Conservation (phyloP, 768 basidiomycete species). For the Kockovaella imperatae region DNA sequence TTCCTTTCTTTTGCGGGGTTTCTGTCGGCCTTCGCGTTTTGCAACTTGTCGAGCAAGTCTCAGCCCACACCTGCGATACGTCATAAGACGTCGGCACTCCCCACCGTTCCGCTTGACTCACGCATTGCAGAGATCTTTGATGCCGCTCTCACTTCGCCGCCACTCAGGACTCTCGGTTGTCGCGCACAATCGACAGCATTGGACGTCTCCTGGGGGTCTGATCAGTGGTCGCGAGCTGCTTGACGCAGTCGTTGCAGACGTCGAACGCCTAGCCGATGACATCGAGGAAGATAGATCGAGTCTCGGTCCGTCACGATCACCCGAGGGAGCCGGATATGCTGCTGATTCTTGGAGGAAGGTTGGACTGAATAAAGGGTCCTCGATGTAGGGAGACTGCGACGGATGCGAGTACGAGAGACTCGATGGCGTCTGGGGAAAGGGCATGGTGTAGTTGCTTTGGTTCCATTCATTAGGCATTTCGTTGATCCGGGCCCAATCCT, state of each 20-base stretch:
- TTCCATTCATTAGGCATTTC: neutral
- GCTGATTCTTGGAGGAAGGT: neutral
- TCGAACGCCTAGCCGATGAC: neutral
- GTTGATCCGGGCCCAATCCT: neutral
- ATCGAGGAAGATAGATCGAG: neutral
- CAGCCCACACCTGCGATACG: constrained; percentile 34
- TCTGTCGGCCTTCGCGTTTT: constrained; percentile 41
- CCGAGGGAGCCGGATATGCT: neutral
- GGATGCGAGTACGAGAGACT: neutral
- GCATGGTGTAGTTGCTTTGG: neutral
- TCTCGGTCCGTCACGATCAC: neutral
- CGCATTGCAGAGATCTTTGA: constrained; percentile 45
- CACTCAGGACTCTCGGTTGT: constrained; percentile 39
- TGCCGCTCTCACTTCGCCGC: constrained; percentile 38
- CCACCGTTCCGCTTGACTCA: constrained; percentile 16
- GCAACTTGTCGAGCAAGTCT: constrained; percentile 39
- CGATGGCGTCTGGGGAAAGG: neutral
- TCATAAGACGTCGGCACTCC: neutral
- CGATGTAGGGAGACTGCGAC: neutral
- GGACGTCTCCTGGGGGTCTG: constrained; percentile 34
- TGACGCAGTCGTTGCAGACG: neutral
- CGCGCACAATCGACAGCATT: constrained; percentile 36
- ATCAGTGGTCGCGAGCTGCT: constrained; percentile 26
- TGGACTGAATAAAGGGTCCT: neutral
- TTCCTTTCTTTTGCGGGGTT: constrained; percentile 40